phyloP scores from a whole-genome alignment of 805 yeast genomes.

The Teunomyces atbi region DNA sequence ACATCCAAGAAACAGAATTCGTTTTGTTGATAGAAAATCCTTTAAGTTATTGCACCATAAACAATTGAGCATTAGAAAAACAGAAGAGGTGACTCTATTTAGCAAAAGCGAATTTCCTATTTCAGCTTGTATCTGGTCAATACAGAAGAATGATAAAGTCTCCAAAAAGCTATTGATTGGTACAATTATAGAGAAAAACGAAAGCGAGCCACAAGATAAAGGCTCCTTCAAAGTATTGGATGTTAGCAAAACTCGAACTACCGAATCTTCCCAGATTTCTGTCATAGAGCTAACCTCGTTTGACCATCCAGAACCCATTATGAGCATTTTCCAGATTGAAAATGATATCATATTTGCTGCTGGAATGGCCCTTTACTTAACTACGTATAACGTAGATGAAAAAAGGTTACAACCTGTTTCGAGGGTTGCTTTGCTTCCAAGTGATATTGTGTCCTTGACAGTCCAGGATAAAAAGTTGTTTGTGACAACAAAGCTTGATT shows the following conservation, averaged over 20 bases:
- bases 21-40: constrained; percentile 33
- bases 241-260: constrained; percentile 17
- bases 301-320: constrained; percentile 30
- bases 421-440: constrained; percentile 24
- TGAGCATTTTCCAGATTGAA: constrained; percentile 33
- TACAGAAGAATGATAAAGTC: constrained; percentile 25
- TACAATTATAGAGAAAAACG: constrained; percentile 12
- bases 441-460: constrained; percentile 27
- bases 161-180: constrained; percentile 41
- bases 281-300: constrained; percentile 34
- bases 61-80: constrained; percentile 8
- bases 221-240: constrained; percentile 40
- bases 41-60: constrained; percentile 21
- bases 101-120: constrained; percentile 29
- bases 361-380: constrained; percentile 27
- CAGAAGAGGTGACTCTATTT: constrained; percentile 16
- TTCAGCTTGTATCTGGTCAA: constrained; percentile 33
- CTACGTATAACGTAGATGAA: constrained; percentile 31
- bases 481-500: constrained; percentile 35
- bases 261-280: constrained; percentile 15
- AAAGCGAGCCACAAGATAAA: background rate
- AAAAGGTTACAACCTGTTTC: constrained; percentile 30
- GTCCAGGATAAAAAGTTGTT: constrained; percentile 17
- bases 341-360: constrained; percentile 32
- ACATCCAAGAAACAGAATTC: constrained; percentile 22